Conservation (phyloP, 1,284 basidiomycete genomes). For the Tausonia pullulans region DNA sequence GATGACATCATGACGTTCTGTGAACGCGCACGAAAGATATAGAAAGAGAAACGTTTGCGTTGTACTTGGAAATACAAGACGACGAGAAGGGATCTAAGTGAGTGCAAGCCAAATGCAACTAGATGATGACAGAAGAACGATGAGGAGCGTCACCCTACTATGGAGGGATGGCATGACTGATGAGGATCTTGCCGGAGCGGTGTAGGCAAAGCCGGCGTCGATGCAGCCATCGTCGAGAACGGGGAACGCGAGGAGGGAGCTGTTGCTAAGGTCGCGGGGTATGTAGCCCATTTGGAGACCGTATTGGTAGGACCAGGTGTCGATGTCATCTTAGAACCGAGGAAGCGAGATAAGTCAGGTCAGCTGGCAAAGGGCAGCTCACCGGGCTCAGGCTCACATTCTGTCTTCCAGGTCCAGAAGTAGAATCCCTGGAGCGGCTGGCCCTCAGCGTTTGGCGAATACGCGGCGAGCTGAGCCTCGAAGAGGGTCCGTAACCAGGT, state of each 20-base stretch:
- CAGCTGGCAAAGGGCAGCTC: no score
- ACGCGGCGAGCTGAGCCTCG: conserved; percentile 28
- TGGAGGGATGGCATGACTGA: no score
- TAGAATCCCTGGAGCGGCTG: conserved; percentile 24
- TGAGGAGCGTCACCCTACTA: no score
- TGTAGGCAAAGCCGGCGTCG: conserved; percentile 25
- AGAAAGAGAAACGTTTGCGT: no score
- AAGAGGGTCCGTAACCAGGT: conserved; percentile 29
- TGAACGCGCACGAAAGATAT: no score
- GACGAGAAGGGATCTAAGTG: no score
- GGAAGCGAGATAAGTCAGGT: neutral
- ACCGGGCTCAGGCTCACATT: neutral
- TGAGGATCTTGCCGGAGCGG: conserved; percentile 16
- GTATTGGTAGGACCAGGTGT: conserved; percentile 24
- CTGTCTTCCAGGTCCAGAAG: conserved; percentile 26
- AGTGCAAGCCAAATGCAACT: no score
- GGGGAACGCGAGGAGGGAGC: conserved; percentile 26
- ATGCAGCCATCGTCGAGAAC: conserved; percentile 25
- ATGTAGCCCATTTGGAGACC: conserved; percentile 26
- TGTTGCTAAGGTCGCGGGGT: conserved; percentile 25
- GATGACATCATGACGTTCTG: no score
- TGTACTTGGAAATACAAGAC: no score
- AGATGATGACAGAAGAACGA: no score
- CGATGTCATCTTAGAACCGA: conserved; percentile 21
- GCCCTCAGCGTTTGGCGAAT: conserved; percentile 21